phyloP scores from a whole-genome alignment of 306 rosid genomes.

The Betula pendula region DNA sequence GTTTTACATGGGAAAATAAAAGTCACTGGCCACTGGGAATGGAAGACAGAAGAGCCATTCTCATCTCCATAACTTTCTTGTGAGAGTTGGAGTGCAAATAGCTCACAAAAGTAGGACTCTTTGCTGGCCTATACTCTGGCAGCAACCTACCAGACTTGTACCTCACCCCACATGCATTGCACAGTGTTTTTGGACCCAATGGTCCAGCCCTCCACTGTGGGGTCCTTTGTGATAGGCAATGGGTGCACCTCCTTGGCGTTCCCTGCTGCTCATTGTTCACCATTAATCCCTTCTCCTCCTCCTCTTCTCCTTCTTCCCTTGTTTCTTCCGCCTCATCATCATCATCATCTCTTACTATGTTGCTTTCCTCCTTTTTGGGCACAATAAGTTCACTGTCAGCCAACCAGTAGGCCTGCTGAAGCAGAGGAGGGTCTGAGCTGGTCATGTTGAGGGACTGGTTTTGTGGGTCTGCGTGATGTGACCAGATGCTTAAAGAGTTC shows the following conservation, averaged over 20 bases:
- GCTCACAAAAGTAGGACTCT: slow-evolving; percentile 70
- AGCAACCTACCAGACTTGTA: slow-evolving; percentile 65
- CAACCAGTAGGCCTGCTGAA: slow-evolving; percentile 62
- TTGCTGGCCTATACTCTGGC: slow-evolving; percentile 75
- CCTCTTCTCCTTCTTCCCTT: slow-evolving; percentile 22
- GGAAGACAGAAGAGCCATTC: slow-evolving; percentile 43
- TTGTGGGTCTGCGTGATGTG: slow-evolving; percentile 37
- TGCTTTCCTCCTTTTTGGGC: slow-evolving; percentile 33
- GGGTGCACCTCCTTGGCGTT: slow-evolving; percentile 57
- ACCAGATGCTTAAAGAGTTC: slow-evolving; percentile 42
- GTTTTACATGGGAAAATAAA: slow-evolving; percentile 36
- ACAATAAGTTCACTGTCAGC: slow-evolving; percentile 61
- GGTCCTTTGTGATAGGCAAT: slow-evolving; percentile 67
- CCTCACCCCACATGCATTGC: slow-evolving; percentile 82
- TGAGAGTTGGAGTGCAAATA: slow-evolving; percentile 70
- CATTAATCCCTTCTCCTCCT: slow-evolving; percentile 30
- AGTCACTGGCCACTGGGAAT: slow-evolving; percentile 24
- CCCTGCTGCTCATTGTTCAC: slow-evolving; percentile 29
- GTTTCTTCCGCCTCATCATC: slow-evolving; percentile 6
- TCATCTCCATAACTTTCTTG: slow-evolving; percentile 80
- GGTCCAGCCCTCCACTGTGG: slow-evolving; percentile 85
- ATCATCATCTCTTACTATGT: neutral
- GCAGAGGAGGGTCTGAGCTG: slow-evolving; percentile 52
- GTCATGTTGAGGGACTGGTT: too few relatives aligned
- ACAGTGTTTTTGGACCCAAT: slow-evolving; percentile 68